A percentile compares a stretch with the other conserved stretches of the same genome.
Conservation (phyloP, 208 protist genomes). For the Vickermania spadyakhi region DNA sequence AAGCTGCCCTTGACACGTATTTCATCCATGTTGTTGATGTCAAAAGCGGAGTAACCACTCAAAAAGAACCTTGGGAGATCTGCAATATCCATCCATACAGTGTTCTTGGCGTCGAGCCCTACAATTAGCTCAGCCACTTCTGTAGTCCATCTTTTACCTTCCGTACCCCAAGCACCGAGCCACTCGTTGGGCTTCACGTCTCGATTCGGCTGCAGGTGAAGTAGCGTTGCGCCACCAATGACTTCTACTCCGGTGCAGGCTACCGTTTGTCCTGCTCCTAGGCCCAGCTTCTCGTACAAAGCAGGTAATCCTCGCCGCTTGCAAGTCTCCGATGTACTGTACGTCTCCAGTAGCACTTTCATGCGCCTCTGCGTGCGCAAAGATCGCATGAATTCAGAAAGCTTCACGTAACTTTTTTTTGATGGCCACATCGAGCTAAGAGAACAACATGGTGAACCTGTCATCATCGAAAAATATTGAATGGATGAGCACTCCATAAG, state of each 20-base stretch:
- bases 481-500: constrained; percentile 28
- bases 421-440: constrained; percentile 31
- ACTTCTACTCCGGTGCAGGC: constrained; percentile 22
- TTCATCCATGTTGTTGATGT: constrained; percentile 7
- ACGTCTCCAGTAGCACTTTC: constrained; percentile 17
- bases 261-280: constrained; percentile 15
- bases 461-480: constrained; percentile 26
- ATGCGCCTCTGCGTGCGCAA: constrained; percentile 4
- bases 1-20: constrained; percentile 34
- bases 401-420: constrained; percentile 4
- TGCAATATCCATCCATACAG: constrained; percentile 52
- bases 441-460: constrained; percentile 20
- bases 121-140: constrained; percentile 19
- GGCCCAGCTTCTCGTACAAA: constrained; percentile 28
- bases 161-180: constrained; percentile 17
- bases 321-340: constrained; percentile 24
- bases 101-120: constrained; percentile 6
- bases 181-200: constrained; percentile 7
- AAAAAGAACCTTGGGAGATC: constrained; percentile 54
- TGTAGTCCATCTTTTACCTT: constrained; percentile 37
- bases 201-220: constrained; percentile 19
- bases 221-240: constrained; percentile 9
- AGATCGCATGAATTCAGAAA: constrained; percentile 17
- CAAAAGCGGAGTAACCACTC: constrained; percentile 30
- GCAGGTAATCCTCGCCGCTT: constrained; percentile 8